Percentiles rank a stretch among this genome's conserved stretches.
phyloP scores from a whole-genome alignment of 2,329 filamentous ascomycete species.

The Colletotrichum abscissum region DNA sequence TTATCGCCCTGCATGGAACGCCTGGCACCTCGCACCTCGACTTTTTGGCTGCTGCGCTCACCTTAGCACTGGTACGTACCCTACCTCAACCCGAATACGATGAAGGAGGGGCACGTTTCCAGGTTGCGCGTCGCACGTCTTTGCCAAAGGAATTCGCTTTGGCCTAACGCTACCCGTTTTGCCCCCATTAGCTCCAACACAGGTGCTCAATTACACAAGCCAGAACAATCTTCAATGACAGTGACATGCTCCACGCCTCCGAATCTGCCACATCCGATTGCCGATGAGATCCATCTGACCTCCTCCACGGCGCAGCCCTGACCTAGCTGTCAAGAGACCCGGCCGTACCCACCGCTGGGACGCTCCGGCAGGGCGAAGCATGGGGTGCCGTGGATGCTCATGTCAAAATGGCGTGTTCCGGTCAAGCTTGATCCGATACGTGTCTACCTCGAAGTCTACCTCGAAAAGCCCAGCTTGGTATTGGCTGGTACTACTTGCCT shows the following conservation, averaged over 20 bases:
- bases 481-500: not conserved
- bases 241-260: slow-evolving; percentile 4
- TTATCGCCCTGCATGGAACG: slow-evolving; percentile 18
- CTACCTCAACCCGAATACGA: slow-evolving; percentile 32
- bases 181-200: not conserved
- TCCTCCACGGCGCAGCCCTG: slow-evolving; percentile 16
- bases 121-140: not conserved
- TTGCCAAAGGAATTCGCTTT: not conserved
- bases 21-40: slow-evolving; percentile 15
- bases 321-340: slow-evolving; percentile 17
- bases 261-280: slow-evolving; percentile 21
- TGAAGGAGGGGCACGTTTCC: slow-evolving; percentile 15
- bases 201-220: slow-evolving; percentile 2
- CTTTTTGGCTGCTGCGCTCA: slow-evolving; percentile 17
- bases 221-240: not conserved
- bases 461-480: not conserved
- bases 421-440: not conserved
- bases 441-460: not conserved
- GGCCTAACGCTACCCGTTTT: not conserved
- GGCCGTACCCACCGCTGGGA: slow-evolving; percentile 3
- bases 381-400: slow-evolving; percentile 2
- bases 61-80: slow-evolving; percentile 4
- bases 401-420: slow-evolving; percentile 21
- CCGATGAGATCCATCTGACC: slow-evolving; percentile 32
- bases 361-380: slow-evolving; percentile 1